A percentile compares a stretch with the other conserved stretches of the same genome.
Evolutionary conservation across 208 protist species (phyloP).

Genomic region (Vickermania ingenoplastis): DNA sequence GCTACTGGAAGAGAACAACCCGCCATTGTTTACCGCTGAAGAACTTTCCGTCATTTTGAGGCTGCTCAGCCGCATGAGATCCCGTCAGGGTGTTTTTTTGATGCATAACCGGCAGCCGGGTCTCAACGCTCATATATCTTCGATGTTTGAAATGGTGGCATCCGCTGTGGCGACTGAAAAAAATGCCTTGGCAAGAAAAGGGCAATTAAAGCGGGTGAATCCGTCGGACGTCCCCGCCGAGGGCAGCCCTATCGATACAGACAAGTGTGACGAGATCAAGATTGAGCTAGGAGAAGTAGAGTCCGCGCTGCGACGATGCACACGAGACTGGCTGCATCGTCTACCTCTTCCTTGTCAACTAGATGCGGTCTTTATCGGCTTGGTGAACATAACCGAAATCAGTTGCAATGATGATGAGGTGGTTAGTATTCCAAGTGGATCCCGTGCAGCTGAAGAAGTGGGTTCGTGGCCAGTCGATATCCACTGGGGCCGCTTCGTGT

Average conservation of each 20-base stretch:
- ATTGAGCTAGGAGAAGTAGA: background rate
- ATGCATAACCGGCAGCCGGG: background rate
- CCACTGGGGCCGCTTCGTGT: background rate
- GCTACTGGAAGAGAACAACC: too few species aligned
- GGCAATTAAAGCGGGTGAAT: background rate
- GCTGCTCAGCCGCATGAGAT: background rate
- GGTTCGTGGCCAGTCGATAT: background rate
- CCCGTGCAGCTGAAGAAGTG: background rate
- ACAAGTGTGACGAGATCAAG: background rate
- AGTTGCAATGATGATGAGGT: background rate
- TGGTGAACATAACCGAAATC: background rate
- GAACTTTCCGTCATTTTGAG: constrained; percentile 4
- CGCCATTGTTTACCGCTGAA: background rate
- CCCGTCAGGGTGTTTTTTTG: background rate
- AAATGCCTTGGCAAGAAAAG: background rate
- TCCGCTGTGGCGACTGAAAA: background rate
- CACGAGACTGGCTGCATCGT: background rate
- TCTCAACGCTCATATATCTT: background rate
- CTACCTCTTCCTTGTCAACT: background rate
- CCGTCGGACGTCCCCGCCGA: background rate
- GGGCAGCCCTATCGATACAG: background rate
- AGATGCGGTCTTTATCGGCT: constrained; percentile 1
- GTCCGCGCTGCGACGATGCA: background rate
- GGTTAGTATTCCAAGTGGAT: too few species aligned
- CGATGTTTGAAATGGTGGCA: background rate